Evolutionary conservation across 306 rosid genomes (phyloP).

Genomic region (Inga oerstediana): DNA sequence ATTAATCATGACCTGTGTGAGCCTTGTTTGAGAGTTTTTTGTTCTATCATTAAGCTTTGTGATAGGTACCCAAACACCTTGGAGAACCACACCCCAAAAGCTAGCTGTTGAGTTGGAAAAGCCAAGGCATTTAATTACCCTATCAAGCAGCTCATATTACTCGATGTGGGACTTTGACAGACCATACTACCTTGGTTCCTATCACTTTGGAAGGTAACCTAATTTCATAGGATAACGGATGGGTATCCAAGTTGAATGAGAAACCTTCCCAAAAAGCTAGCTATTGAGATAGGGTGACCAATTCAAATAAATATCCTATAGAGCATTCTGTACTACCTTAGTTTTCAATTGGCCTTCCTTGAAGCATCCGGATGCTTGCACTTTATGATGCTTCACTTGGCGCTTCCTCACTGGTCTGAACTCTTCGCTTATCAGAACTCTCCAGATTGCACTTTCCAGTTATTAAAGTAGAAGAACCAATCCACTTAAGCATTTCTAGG

Average conservation of each 20-base stretch:
- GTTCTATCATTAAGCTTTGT: background rate
- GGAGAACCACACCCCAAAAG: too few species aligned
- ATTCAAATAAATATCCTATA: background rate
- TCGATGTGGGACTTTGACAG: too few species aligned
- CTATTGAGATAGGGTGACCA: background rate
- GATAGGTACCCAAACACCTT: too few species aligned
- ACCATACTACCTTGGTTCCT: too few species aligned
- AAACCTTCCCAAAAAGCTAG: background rate
- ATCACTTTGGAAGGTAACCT: background rate
- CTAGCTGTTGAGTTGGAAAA: too few species aligned
- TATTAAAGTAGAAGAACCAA: background rate
- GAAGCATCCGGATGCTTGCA: background rate
- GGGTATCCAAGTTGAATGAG: background rate
- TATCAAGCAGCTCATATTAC: too few species aligned
- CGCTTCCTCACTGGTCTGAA: background rate
- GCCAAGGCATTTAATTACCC: too few species aligned
- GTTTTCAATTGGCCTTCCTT: background rate
- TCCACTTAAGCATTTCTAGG: background rate
- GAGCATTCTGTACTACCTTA: background rate
- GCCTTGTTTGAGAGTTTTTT: conserved; percentile 8
- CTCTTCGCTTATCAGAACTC: background rate
- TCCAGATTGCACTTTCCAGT: background rate
- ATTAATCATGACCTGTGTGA: background rate
- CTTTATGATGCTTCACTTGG: background rate
- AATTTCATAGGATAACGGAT: background rate